Base-by-base conservation (phyloP, 495 filamentous ascomycete species). In the Pseudevernia furfuracea region DNA sequence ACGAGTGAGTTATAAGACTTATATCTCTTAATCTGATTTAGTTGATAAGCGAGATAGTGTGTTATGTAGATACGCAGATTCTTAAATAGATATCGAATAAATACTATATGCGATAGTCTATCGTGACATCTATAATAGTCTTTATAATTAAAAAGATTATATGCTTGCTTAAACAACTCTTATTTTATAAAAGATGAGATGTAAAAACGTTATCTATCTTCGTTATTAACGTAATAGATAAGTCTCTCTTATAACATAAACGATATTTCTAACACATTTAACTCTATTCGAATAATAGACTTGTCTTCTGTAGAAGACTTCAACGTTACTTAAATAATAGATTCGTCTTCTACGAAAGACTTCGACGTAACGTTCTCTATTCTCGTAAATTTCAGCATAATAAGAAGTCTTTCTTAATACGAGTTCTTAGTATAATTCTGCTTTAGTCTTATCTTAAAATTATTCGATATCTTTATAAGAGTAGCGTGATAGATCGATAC, bases 31-130 rank as follows among this genome's bases (percentile, higher is more conserved):
- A 14, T 61, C 21, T 61, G 23, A 28, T 61, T 41, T n/a, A 66
- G 17, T 19, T 46, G 21, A 39, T 61, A 66, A 19, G 11, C 21
- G 19, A 41, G n/a, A 23, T 39, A 58, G 19, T 64, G 46, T 4
- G n/a, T 23, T 15, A 48, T 58, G 58, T 43, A 58, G 4, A 48
- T 25, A 0, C 19, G 4, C 25, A 58, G 3, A 37, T 52, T 21
- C 4, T 25, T 58, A 48, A 25, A 49, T 12, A 59, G 19, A 46
- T 64, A 12, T 28, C 25, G 4, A 64, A 64, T 64, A 64, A 49
- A 64, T 10, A 49, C 5, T 4, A 1, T 59, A 23, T 23, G 25
- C 23, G 59, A 59, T 58, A 44, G 14, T 30, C 9, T 21, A 23
- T 46, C 10, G 10, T 46, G 10, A 10, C 9, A 46, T 23, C 2